Conservation (phyloP, 371 early-diverging fungal genomes). For the Circinella umbellata region DNA sequence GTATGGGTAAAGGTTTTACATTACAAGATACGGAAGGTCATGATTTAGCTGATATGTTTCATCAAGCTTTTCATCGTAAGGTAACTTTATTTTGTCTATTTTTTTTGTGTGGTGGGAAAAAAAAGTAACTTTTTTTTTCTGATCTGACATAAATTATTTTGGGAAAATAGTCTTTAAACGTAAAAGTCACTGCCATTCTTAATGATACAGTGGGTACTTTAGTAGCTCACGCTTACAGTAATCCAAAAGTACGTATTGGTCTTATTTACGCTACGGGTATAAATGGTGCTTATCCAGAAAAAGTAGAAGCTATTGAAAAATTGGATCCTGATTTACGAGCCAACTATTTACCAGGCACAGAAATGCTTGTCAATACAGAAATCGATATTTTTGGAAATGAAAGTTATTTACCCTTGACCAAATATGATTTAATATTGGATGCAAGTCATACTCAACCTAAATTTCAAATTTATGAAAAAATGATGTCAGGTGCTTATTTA, state of each 20-base stretch:
- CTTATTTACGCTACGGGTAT: slow-evolving; percentile 93
- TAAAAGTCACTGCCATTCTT: slow-evolving; percentile 79
- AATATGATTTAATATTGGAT: slow-evolving; percentile 81
- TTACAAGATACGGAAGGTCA: slow-evolving; percentile 75
- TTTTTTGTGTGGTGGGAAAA: background rate
- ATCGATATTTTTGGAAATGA: slow-evolving; percentile 79
- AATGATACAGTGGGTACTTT: slow-evolving; percentile 95
- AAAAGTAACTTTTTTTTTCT: background rate
- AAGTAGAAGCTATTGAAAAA: slow-evolving; percentile 73
- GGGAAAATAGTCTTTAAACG: slow-evolving; percentile 60
- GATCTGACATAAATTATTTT: background rate
- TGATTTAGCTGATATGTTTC: slow-evolving; percentile 82
- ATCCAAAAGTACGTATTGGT: slow-evolving; percentile 79
- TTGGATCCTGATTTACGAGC: slow-evolving; percentile 30
- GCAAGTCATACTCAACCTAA: slow-evolving; percentile 69
- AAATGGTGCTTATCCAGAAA: slow-evolving; percentile 90
- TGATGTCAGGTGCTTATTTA: slow-evolving; percentile 91
- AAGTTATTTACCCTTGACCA: slow-evolving; percentile 75
- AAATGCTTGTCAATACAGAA: slow-evolving; percentile 89
- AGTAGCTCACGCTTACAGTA: slow-evolving; percentile 81
- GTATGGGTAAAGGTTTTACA: slow-evolving; percentile 93
- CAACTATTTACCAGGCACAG: slow-evolving; percentile 46
- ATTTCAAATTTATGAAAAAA: slow-evolving; percentile 86
- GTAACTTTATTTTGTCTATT: slow-evolving; percentile 20
- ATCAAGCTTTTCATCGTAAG: slow-evolving; percentile 76